phyloP scores from a whole-genome alignment of 2,329 filamentous ascomycete species.

The Talaromyces piceae region DNA sequence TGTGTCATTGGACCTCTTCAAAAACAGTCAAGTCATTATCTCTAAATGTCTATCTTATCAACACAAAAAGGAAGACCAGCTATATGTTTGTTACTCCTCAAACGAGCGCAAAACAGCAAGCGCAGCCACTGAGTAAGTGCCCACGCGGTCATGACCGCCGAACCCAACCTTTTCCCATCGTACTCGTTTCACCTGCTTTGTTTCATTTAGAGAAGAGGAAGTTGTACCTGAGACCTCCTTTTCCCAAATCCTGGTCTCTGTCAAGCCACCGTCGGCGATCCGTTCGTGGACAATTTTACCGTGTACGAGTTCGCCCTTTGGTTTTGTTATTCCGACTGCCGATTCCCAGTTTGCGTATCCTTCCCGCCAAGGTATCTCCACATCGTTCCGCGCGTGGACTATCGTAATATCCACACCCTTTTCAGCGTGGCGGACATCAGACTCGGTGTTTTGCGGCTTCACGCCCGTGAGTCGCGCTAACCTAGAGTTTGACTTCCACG shows the following conservation, averaged over 20 bases:
- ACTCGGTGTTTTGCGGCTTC: conserved; percentile 22
- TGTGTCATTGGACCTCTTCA: neutral
- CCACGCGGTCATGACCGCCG: conserved; percentile 39
- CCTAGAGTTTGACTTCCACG: conserved; percentile 66
- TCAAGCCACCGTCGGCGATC: conserved; percentile 21
- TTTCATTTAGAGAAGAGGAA: neutral
- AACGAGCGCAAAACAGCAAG: conserved; percentile 33
- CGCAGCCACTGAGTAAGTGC: conserved; percentile 31
- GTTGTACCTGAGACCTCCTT: conserved; percentile 13
- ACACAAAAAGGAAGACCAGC: no score
- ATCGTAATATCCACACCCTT: conserved; percentile 58
- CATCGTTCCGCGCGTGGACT: conserved; percentile 73
- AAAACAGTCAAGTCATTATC: neutral
- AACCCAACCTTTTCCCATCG: conserved; percentile 38
- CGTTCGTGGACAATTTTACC: conserved; percentile 24
- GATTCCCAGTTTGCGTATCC: conserved; percentile 34
- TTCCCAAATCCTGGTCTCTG: conserved; percentile 34
- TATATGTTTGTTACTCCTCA: conserved; percentile 24
- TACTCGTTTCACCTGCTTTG: conserved; percentile 27
- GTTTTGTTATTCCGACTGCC: conserved; percentile 22
- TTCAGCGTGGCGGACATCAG: conserved; percentile 46
- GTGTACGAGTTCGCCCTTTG: conserved; percentile 13
- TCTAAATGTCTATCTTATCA: no score
- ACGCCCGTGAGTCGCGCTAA: conserved; percentile 42
- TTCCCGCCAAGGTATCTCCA: conserved; percentile 65